phyloP scores from a whole-genome alignment of 306 rosid genomes.

The Dryas alaskensis region DNA sequence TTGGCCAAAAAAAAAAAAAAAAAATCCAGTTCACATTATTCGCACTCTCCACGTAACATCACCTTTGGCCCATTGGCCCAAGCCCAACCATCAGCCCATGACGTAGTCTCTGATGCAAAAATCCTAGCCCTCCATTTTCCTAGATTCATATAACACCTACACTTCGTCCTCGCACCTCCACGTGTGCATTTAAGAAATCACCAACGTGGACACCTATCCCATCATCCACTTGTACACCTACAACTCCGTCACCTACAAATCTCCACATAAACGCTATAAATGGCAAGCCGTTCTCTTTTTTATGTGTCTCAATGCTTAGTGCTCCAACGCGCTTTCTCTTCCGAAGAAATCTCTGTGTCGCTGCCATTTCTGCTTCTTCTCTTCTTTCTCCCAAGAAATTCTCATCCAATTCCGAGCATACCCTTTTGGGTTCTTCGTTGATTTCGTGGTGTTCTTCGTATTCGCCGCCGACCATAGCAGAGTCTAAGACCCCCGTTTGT shows the following conservation, averaged over 20 bases:
- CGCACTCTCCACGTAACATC: background rate
- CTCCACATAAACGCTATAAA: background rate
- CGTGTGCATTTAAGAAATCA: background rate
- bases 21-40: background rate
- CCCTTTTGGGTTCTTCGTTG: constrained; percentile 7
- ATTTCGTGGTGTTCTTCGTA: constrained; percentile 16
- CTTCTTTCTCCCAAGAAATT: constrained; percentile 10
- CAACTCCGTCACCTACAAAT: background rate
- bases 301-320: constrained; percentile 31
- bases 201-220: background rate
- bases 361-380: constrained; percentile 26
- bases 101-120: constrained; percentile 16
- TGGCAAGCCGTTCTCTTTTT: too few relatives aligned
- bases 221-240: background rate
- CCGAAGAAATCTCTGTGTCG: constrained; percentile 14
- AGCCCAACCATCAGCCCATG: background rate
- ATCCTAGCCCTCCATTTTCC: background rate
- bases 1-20: background rate
- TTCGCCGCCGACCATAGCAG: constrained; percentile 11
- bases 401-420: constrained; percentile 5
- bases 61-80: background rate
- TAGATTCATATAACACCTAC: too few relatives aligned
- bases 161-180: background rate
- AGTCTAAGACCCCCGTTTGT: constrained; percentile 16
- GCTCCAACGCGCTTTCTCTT: constrained; percentile 32